phyloP scores from a whole-genome alignment of 345 rosid genomes.

The Sonneratia caseolaris region DNA sequence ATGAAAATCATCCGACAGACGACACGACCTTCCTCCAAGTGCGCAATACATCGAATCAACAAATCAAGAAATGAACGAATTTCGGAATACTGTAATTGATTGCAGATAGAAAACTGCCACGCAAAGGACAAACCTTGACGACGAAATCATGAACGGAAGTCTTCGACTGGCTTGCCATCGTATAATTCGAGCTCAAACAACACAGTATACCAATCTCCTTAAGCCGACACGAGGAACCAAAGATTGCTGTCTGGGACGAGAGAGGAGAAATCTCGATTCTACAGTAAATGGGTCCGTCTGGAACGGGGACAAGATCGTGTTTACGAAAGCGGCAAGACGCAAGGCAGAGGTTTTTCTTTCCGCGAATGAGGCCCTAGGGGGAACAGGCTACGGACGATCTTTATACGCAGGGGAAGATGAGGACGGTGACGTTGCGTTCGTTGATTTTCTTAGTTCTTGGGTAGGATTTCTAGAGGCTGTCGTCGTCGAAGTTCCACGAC shows the following conservation, averaged over 20 bases:
- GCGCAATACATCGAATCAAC: neutral
- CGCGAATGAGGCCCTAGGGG: slow-evolving; percentile 2
- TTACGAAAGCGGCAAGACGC: slow-evolving; percentile 10
- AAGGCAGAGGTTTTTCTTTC: neutral
- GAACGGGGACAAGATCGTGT: slow-evolving; percentile 13
- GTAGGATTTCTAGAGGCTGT: too few species aligned
- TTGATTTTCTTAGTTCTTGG: neutral
- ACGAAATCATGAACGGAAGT: slow-evolving; percentile 66
- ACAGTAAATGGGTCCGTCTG: slow-evolving; percentile 14
- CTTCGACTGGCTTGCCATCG: slow-evolving; percentile 52
- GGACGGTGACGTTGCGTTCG: neutral
- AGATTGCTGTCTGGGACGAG: slow-evolving; percentile 10
- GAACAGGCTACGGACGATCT: slow-evolving; percentile 22
- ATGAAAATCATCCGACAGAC: too few species aligned
- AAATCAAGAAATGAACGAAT: neutral
- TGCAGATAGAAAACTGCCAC: neutral
- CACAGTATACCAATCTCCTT: slow-evolving; percentile 12
- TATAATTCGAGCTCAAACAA: slow-evolving; percentile 29
- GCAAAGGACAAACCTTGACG: slow-evolving; percentile 50
- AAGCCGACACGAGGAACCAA: slow-evolving; percentile 11
- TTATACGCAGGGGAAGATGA: neutral
- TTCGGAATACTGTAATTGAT: neutral
- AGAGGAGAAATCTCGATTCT: slow-evolving; percentile 4
- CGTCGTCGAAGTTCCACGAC: too few species aligned
- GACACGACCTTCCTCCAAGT: too few species aligned